Evolutionary conservation across 2,329 filamentous ascomycete genomes (phyloP).

Genomic region (Penicillium occitanis): DNA sequence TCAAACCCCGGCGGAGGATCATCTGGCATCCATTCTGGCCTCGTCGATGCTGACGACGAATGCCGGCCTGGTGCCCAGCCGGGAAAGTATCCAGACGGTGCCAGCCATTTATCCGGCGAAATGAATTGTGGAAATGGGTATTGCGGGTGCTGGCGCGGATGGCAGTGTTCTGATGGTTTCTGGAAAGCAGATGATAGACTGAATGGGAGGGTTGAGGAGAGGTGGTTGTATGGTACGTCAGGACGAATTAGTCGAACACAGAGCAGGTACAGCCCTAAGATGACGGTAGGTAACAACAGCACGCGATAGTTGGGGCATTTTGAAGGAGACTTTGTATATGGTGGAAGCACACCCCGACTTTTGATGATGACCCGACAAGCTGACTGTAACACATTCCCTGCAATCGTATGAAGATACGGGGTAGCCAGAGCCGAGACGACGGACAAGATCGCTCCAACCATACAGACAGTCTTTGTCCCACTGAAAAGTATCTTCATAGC

Average conservation of each 20-base stretch:
- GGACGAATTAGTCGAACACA: conserved; percentile 33
- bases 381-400: not conserved
- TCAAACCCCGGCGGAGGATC: conserved; percentile 32
- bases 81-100: not conserved
- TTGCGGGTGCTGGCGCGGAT: conserved; percentile 24
- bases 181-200: conserved; percentile 35
- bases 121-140: conserved; percentile 31
- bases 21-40: conserved; percentile 35
- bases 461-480: conserved; percentile 33
- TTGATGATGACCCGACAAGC: not conserved
- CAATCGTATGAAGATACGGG: conserved; percentile 30
- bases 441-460: conserved; percentile 30
- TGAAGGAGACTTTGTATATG: not conserved
- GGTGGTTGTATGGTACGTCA: conserved; percentile 38
- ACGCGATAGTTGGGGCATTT: conserved; percentile 5
- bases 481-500: conserved; percentile 41
- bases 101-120: not conserved
- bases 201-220: conserved; percentile 38
- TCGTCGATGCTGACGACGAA: conserved; percentile 25
- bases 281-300: conserved; percentile 26
- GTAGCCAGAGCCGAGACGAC: conserved; percentile 32
- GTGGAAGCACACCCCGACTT: not conserved
- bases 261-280: conserved; percentile 30
- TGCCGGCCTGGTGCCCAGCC: conserved; percentile 15
- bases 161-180: conserved; percentile 28